Base-by-base conservation (phyloP, 2,329 filamentous ascomycete species). In the Apiospora koreana region DNA sequence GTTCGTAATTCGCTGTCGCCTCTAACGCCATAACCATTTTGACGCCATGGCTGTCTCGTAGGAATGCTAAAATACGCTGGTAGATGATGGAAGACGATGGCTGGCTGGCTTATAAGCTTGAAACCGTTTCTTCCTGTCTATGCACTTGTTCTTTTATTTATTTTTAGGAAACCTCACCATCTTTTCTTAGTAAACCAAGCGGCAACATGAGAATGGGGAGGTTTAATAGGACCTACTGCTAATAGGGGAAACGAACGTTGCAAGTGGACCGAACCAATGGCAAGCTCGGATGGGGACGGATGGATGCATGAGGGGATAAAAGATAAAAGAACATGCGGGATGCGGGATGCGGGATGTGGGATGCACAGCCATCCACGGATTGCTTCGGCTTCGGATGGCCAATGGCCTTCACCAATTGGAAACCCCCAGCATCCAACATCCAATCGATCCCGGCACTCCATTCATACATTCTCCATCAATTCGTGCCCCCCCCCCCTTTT, bases 151-250 rank as follows among this genome's bases (percentile, higher is more conserved):
- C n/a, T n/a, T n/a, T n/a, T n/a, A n/a, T n/a, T n/a, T n/a, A n/a
- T n/a, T n/a, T n/a, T n/a, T n/a, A n/a, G n/a, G n/a, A n/a, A n/a
- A n/a, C n/a, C n/a, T n/a, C n/a, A n/a, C n/a, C n/a, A n/a, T n/a
- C n/a, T n/a, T n/a, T n/a, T n/a, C n/a, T n/a, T n/a, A n/a, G n/a
- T n/a, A n/a, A n/a, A n/a, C n/a, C n/a, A n/a, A n/a, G n/a, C n/a
- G n/a, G n/a, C n/a, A n/a, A n/a, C n/a, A n/a, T n/a, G 50, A 38
- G 54, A 38, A 62, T 62, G 54, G 31, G 54, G 54, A 62, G 54
- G 54, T 62, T 62, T 35, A 62, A 62, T 62, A 62, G 54, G 21
- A 23, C 18, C 31, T 10, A n/a, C 16, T 16, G 12, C 18, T 58
- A 14, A 7, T n/a, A n/a, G n/a, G n/a, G n/a, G n/a, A n/a, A n/a